phyloP scores from a whole-genome alignment of 768 basidiomycete genomes.

The Tylopilus rubrobrunneus region DNA sequence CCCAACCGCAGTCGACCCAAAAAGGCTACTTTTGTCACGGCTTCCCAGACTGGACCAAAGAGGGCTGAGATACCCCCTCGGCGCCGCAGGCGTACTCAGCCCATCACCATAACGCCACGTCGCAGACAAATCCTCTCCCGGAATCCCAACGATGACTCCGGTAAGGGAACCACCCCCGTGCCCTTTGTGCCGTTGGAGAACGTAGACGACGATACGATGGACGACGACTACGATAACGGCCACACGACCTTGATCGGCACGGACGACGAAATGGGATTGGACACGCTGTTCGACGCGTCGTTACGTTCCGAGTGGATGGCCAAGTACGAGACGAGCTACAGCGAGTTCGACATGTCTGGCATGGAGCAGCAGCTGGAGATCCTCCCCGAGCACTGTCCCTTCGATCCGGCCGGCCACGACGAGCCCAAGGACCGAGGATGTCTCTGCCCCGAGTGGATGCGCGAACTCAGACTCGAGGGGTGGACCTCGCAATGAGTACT shows the following conservation, averaged over 20 bases:
- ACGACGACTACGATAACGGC: neutral
- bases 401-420: neutral
- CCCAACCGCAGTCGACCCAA: conserved; percentile 1
- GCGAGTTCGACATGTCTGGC: neutral
- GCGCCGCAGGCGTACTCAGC: neutral
- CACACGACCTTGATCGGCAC: neutral
- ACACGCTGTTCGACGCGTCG: conserved; percentile 4
- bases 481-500: conserved; percentile 5
- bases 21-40: neutral
- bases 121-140: neutral
- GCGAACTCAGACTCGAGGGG: conserved; percentile 10
- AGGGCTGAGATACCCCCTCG: neutral
- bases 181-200: neutral
- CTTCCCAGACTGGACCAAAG: neutral
- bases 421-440: conserved; percentile 1
- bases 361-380: neutral
- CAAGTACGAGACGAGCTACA: conserved; percentile 9
- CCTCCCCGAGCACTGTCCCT: neutral
- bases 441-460: conserved; percentile 25
- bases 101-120: neutral
- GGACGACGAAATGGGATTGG: conserved; percentile 8
- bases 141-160: neutral
- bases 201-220: neutral
- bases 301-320: conserved; percentile 14
- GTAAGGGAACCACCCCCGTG: neutral